Evolutionary conservation across 2,329 filamentous ascomycete genomes (phyloP).

Genomic region (Trichophyton schoenleinii): DNA sequence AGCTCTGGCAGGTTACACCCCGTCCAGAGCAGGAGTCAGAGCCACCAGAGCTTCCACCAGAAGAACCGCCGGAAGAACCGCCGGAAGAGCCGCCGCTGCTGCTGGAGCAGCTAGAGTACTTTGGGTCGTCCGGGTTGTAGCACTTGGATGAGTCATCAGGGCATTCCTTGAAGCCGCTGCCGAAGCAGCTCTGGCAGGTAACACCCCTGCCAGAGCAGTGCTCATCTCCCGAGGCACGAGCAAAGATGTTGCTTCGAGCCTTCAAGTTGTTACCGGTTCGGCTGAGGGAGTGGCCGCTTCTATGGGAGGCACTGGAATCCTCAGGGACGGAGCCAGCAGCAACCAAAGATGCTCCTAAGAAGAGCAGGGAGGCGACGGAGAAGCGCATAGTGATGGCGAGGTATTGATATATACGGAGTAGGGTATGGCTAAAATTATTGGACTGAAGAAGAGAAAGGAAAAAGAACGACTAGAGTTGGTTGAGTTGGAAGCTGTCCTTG

Average conservation of each 20-base stretch:
- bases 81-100: background rate
- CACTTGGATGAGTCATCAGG: slow-evolving; percentile 1
- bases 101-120: background rate
- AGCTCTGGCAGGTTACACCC: slow-evolving; percentile 5
- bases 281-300: background rate
- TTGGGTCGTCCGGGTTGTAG: slow-evolving; percentile 3
- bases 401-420: background rate
- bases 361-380: background rate
- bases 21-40: slow-evolving; percentile 2
- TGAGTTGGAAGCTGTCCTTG: background rate
- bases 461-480: slow-evolving; percentile 1
- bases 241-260: background rate
- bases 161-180: slow-evolving; percentile 1
- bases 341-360: background rate
- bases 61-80: background rate
- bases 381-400: background rate
- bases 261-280: background rate
- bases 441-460: background rate
- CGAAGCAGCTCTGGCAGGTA: slow-evolving; percentile 8
- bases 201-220: background rate
- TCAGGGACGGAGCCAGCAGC: background rate
- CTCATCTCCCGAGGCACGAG: background rate
- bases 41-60: background rate
- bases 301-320: background rate
- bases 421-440: background rate